Evolutionary conservation across 495 filamentous ascomycete genomes (phyloP).

Genomic region (Annulohypoxylon bovei): DNA sequence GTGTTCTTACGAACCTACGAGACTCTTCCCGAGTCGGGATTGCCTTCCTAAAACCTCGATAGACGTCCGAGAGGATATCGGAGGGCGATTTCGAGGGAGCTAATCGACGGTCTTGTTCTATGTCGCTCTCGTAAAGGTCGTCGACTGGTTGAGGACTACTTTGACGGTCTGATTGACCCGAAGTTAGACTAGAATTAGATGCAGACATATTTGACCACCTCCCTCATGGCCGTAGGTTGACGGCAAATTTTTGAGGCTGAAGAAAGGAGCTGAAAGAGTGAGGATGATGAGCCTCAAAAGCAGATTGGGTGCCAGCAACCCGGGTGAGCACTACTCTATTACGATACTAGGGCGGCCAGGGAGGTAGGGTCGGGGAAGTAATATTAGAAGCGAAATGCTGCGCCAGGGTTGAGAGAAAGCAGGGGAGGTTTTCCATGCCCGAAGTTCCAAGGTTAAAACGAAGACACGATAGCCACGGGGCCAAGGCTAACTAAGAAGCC

Average conservation of each 20-base stretch:
- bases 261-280: constrained; percentile 18
- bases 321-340: constrained; percentile 35
- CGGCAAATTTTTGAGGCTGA: constrained; percentile 11
- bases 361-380: constrained; percentile 11
- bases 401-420: constrained; percentile 13
- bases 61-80: constrained; percentile 60
- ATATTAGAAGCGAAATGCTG: constrained; percentile 24
- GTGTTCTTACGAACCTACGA: constrained; percentile 39
- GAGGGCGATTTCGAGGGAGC: constrained; percentile 49
- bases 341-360: constrained; percentile 22
- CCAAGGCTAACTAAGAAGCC: constrained; percentile 20
- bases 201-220: constrained; percentile 36
- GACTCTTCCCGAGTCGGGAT: constrained; percentile 54
- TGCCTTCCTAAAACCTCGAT: constrained; percentile 61
- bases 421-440: constrained; percentile 13
- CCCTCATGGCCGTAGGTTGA: constrained; percentile 14
- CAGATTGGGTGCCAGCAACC: constrained; percentile 18
- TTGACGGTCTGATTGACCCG: constrained; percentile 32
- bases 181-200: constrained; percentile 36
- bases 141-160: constrained; percentile 27
- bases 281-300: constrained; percentile 26
- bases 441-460: constrained; percentile 9
- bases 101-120: constrained; percentile 47
- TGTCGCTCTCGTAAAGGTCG: constrained; percentile 49
- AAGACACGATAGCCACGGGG: constrained; percentile 11